These are phyloP conservation scores for Albatrellus ellisii DNA, from an alignment of 768 basidiomycete species.

Conservation along the genomic window DNA sequence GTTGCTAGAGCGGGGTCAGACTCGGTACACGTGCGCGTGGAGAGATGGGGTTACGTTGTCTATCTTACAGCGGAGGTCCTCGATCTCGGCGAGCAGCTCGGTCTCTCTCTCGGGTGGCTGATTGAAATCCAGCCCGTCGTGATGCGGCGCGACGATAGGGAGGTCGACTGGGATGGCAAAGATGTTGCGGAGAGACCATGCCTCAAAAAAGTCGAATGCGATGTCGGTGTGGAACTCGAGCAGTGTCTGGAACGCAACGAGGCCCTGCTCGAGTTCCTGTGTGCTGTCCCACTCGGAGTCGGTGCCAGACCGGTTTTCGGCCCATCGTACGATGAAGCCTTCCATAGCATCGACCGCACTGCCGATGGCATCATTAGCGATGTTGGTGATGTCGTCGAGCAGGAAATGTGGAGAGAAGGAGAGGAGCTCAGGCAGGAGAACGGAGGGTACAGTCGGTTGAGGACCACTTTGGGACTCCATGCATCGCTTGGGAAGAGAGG, in stretches of 20 bases:
- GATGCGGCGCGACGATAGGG: conserved; percentile 65
- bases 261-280: conserved; percentile 65
- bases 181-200: conserved; percentile 81
- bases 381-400: conserved; percentile 79
- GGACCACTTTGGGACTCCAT: neutral
- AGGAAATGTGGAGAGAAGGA: conserved; percentile 78
- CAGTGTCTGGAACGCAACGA: conserved; percentile 79
- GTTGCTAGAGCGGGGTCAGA: conserved; percentile 32
- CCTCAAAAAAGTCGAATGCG: conserved; percentile 87
- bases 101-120: conserved; percentile 37
- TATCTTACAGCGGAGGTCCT: conserved; percentile 49
- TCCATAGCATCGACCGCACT: conserved; percentile 74
- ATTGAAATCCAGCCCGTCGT: conserved; percentile 56
- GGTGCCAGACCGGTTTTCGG: conserved; percentile 43
- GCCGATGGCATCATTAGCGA: conserved; percentile 65
- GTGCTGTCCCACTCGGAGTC: conserved; percentile 42
- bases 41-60: conserved; percentile 36
- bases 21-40: conserved; percentile 1
- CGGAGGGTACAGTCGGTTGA: conserved; percentile 24
- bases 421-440: conserved; percentile 59
- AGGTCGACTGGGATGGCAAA: conserved; percentile 63
- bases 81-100: conserved; percentile 51
- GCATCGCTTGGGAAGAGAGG: no score
- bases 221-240: conserved; percentile 82
- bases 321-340: conserved; percentile 63